Percentiles rank a stretch among this genome's conserved stretches.
Conservation (phyloP, 2,329 filamentous ascomycete genomes). For the Fonsecaea nubica region DNA sequence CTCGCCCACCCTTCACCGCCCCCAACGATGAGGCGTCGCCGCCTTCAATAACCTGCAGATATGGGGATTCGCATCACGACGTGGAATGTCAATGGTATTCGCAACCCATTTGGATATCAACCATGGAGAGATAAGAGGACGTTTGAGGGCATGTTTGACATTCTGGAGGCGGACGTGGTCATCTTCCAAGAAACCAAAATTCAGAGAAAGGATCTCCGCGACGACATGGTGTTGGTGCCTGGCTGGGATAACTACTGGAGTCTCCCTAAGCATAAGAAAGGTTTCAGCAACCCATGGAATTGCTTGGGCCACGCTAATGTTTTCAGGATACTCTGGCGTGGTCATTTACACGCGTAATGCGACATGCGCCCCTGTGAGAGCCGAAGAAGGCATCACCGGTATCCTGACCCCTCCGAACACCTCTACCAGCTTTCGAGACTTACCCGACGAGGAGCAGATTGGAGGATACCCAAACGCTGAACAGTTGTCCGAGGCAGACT, state of each 20-base stretch:
- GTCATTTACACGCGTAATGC: conserved; percentile 92
- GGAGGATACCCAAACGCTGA: conserved; percentile 80
- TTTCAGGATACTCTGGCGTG: conserved; percentile 89
- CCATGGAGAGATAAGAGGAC: conserved; percentile 77
- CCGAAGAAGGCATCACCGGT: conserved; percentile 93
- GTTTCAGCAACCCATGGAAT: conserved; percentile 54
- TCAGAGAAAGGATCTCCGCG: conserved; percentile 84
- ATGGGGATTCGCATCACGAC: conserved; percentile 84
- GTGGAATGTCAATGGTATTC: conserved; percentile 87
- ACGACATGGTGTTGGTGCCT: conserved; percentile 94
- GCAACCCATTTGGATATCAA: conserved; percentile 83
- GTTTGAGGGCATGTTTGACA: conserved; percentile 91
- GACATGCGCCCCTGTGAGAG: conserved; percentile 82
- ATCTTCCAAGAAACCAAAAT: conserved; percentile 97
- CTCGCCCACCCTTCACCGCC: neutral
- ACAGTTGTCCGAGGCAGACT: conserved; percentile 66
- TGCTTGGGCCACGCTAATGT: neutral
- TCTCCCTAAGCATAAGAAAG: conserved; percentile 91
- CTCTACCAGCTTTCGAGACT: conserved; percentile 72
- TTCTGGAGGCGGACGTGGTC: conserved; percentile 88
- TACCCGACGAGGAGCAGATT: conserved; percentile 76
- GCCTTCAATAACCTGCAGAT: conserved; percentile 4
- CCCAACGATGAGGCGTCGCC: conserved; percentile 18
- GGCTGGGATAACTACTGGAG: conserved; percentile 98
- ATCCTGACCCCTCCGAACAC: conserved; percentile 76